Conservation (phyloP, 1,284 basidiomycete genomes). For the Microstroma glucosiphilum region DNA sequence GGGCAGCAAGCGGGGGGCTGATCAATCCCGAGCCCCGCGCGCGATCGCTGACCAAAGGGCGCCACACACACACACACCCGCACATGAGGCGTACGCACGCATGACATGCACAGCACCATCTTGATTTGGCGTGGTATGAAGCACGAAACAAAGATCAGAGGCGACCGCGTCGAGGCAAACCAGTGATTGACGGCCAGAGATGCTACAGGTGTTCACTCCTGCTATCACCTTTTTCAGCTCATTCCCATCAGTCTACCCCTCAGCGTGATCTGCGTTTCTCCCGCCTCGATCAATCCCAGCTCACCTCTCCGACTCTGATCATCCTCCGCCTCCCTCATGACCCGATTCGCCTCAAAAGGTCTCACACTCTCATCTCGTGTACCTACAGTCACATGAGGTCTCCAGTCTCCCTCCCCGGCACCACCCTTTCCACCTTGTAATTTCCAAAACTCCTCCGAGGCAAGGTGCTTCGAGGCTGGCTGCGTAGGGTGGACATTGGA, state of each 20-base stretch:
- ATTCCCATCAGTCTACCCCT: background rate
- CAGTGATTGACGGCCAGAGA: no score
- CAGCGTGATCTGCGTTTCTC: conserved; percentile 1
- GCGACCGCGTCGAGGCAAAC: no score
- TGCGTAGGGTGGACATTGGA: background rate
- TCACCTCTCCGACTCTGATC: background rate
- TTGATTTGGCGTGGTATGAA: no score
- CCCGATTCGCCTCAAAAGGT: conserved; percentile 65
- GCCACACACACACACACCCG: no score
- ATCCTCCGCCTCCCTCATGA: conserved; percentile 54
- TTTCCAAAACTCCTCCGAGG: conserved; percentile 8
- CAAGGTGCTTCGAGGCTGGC: background rate
- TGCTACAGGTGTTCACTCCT: no score
- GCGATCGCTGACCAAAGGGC: no score
- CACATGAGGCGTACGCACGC: no score
- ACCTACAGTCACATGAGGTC: conserved; percentile 81
- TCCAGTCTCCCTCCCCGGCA: conserved; percentile 27
- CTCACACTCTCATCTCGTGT: conserved; percentile 59
- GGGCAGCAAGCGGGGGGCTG: no score
- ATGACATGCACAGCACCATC: no score
- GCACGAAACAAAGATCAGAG: no score
- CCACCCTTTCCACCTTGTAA: conserved; percentile 9
- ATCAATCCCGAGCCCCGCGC: no score
- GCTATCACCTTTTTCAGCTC: background rate
- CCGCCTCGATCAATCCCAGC: conserved; percentile 1